A percentile compares a stretch with the other conserved stretches of the same genome.
These are phyloP conservation scores for Pyrenochaeta sp. DNA, from an alignment of 2,329 filamentous ascomycete genomes.

Conservation along the genomic window DNA sequence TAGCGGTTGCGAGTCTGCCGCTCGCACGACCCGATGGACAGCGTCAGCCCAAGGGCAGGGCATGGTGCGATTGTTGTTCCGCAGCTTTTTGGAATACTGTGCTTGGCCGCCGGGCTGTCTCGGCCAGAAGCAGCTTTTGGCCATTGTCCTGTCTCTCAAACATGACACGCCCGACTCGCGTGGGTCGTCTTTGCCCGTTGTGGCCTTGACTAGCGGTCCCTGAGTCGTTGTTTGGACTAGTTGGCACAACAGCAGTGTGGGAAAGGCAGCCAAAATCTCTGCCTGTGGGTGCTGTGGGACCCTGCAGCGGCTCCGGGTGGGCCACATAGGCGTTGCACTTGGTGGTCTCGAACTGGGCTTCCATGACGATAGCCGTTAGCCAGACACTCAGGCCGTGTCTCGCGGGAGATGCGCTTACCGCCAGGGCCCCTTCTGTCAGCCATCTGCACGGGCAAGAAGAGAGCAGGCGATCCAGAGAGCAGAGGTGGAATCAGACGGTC, in stretches of 20 bases:
- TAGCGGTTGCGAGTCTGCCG: background rate
- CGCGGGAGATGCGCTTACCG: no score
- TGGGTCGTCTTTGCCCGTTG: background rate
- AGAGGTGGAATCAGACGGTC: background rate
- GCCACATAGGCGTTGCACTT: background rate
- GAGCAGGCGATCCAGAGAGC: no score
- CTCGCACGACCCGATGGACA: background rate
- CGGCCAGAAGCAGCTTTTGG: background rate
- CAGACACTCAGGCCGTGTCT: no score
- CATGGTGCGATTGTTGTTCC: no score
- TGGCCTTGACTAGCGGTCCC: constrained; percentile 9
- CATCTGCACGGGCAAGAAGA: background rate
- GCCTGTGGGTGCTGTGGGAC: background rate
- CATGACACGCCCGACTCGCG: background rate
- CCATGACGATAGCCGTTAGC: background rate
- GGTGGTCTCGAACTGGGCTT: background rate
- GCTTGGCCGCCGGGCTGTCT: background rate
- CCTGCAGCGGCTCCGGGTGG: background rate
- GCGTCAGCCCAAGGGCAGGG: no score
- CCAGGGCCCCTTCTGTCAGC: no score
- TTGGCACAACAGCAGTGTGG: background rate
- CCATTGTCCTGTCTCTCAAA: background rate
- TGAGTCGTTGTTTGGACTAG: constrained; percentile 1
- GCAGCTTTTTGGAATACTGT: no score
- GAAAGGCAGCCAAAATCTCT: background rate